These are phyloP conservation scores for Purpureocillium takamizusanense DNA, from an alignment of 2,329 filamentous ascomycete species.

Conservation along the genomic window DNA sequence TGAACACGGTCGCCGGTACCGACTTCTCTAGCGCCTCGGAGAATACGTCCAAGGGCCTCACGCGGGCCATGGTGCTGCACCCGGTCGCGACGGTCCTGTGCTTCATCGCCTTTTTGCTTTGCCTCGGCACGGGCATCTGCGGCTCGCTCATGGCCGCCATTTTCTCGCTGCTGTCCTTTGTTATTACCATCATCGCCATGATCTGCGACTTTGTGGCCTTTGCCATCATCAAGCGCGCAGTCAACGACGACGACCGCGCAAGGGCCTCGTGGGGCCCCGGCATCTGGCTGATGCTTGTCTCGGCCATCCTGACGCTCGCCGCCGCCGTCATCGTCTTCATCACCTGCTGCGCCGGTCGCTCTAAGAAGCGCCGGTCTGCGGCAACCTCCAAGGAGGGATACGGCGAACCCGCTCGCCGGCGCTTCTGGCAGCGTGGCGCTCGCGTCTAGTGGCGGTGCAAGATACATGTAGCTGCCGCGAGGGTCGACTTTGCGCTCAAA, in stretches of 20 bases:
- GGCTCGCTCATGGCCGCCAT: slow-evolving; percentile 43
- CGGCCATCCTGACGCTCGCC: slow-evolving; percentile 44
- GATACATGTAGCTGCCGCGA: too few relatives aligned
- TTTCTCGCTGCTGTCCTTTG: slow-evolving; percentile 39
- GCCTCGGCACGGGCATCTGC: slow-evolving; percentile 40
- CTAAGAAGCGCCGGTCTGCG: slow-evolving; percentile 18
- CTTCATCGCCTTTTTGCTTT: slow-evolving; percentile 50
- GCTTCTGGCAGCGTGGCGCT: slow-evolving; percentile 9
- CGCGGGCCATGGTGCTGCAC: slow-evolving; percentile 53
- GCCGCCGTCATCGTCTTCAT: slow-evolving; percentile 50
- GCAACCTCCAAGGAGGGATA: slow-evolving; percentile 17
- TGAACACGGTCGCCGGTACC: slow-evolving; percentile 27
- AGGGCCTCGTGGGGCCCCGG: slow-evolving; percentile 42
- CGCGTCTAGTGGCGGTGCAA: background rate
- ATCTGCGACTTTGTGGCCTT: slow-evolving; percentile 51
- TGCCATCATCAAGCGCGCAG: slow-evolving; percentile 39
- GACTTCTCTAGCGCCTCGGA: slow-evolving; percentile 32
- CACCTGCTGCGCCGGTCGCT: slow-evolving; percentile 48
- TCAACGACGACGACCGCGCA: slow-evolving; percentile 39
- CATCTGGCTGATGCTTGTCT: slow-evolving; percentile 51
- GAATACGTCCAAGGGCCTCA: slow-evolving; percentile 39
- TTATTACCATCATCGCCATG: slow-evolving; percentile 39
- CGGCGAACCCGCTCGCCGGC: slow-evolving; percentile 8
- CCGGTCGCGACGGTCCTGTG: slow-evolving; percentile 47
- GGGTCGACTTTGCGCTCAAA: too few relatives aligned